Conservation (phyloP, 768 basidiomycete genomes). For the Pleurotus giganteus region DNA sequence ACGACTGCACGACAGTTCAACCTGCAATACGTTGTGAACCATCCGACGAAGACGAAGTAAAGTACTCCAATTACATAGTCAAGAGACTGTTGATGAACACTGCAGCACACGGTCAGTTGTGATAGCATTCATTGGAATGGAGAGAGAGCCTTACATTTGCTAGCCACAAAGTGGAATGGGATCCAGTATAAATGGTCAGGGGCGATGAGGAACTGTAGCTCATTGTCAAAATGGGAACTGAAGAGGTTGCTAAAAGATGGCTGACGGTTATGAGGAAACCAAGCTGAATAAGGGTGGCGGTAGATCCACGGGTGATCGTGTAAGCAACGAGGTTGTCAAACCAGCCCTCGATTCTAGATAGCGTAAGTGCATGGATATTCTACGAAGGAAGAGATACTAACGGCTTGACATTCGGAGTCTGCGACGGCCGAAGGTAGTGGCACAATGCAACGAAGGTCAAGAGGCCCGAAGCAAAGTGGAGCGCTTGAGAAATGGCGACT, state of each 20-base stretch:
- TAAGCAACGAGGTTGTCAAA: conserved; percentile 20
- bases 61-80: conserved; percentile 13
- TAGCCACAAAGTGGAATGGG: conserved; percentile 23
- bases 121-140: not conserved
- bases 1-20: conserved; percentile 20
- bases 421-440: conserved; percentile 14
- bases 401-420: conserved; percentile 10
- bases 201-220: conserved; percentile 18
- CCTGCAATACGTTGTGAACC: conserved; percentile 6
- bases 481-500: conserved; percentile 12
- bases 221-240: not conserved
- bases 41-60: not conserved
- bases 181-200: conserved; percentile 23
- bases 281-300: conserved; percentile 18
- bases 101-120: not conserved
- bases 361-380: not conserved
- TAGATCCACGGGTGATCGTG: conserved; percentile 14
- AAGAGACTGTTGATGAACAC: conserved; percentile 24
- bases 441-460: conserved; percentile 9
- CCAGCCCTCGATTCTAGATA: conserved; percentile 10
- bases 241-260: not conserved
- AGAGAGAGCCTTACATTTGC: conserved; percentile 18
- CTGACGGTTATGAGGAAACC: conserved; percentile 19
- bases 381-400: conserved; percentile 1
- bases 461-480: conserved; percentile 15